Conservation (phyloP, 768 basidiomycete species). For the Amanita subjunquillea region DNA sequence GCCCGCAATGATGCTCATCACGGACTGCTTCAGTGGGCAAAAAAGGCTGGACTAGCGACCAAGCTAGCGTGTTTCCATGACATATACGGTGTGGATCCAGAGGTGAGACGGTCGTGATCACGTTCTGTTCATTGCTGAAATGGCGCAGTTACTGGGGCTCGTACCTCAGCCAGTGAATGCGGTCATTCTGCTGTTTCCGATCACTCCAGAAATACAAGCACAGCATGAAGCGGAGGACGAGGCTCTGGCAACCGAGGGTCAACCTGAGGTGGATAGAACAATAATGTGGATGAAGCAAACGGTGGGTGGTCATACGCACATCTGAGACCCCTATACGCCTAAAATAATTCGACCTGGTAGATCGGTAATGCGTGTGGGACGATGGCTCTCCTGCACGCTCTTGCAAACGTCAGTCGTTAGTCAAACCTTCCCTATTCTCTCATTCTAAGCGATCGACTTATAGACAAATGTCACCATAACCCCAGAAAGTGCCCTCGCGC, state of each 20-base stretch:
- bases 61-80: slow-evolving; percentile 49
- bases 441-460: background rate
- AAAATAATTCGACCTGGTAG: slow-evolving; percentile 28
- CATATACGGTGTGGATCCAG: slow-evolving; percentile 62
- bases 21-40: slow-evolving; percentile 44
- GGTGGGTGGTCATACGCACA: slow-evolving; percentile 27
- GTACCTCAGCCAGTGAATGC: slow-evolving; percentile 74
- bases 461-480: slow-evolving; percentile 48
- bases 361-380: slow-evolving; percentile 84
- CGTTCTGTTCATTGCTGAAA: background rate
- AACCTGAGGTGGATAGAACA: slow-evolving; percentile 42
- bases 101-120: slow-evolving; percentile 27
- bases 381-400: slow-evolving; percentile 74
- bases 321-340: background rate
- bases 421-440: background rate
- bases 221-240: slow-evolving; percentile 52
- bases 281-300: slow-evolving; percentile 90
- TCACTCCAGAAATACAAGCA: slow-evolving; percentile 32
- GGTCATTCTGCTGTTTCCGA: slow-evolving; percentile 79
- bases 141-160: slow-evolving; percentile 50
- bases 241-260: slow-evolving; percentile 34
- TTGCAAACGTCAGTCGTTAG: slow-evolving; percentile 58
- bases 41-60: slow-evolving; percentile 50
- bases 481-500: slow-evolving; percentile 49
- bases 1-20: background rate